Base-by-base conservation (phyloP, 495 filamentous ascomycete species). In the Chaetomidium leptoderma region DNA sequence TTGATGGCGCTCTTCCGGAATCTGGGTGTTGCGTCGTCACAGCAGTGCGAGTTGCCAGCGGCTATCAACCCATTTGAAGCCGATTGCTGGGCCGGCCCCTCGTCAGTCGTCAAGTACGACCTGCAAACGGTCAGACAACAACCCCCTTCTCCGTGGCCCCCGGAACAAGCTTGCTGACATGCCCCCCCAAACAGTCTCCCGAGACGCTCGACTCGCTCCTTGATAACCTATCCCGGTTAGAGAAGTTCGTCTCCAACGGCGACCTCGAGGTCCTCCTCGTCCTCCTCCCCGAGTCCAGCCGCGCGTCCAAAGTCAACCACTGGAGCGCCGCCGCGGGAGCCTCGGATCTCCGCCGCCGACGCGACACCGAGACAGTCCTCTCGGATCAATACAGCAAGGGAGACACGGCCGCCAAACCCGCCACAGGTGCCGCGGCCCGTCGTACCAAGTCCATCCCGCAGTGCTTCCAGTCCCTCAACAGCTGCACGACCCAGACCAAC, bases 391-490 rank as follows among this genome's bases (percentile, higher is more conserved):
- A 47, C 32, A 6, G n/a, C n/a, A n/a, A n/a, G n/a, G n/a, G n/a
- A n/a, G n/a, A 36, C 9, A 16, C 52, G 9, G 17, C 14, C 3
- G 13, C 29, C 48, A 58, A 40, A 23, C 24, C 36, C 57, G 35
- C 30, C 62, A 17, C 29, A 55, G 37, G 54, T 48, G 37, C 30
- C 68, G 53, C 54, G 50, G 24, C 53, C 65, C n/a, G 57, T 68
- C 58, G 53, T 65, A 33, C 48, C 56, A 70, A 68, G 43, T 30
- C 57, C 8, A 64, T 75, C 74, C 80, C 82, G 24, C 59, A 81
- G 56, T 96, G 90, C 75, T 86, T 91, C 73, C 48, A 70, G 43
- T 82, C 79, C 9, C 73, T 81, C 56, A 78, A 81, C 19, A 72
- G 76, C 54, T 93, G 89, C 72, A 69, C 76, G 26, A 72, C 70